Conservation (phyloP, 495 filamentous ascomycete genomes). For the Xylaria nigripes region DNA sequence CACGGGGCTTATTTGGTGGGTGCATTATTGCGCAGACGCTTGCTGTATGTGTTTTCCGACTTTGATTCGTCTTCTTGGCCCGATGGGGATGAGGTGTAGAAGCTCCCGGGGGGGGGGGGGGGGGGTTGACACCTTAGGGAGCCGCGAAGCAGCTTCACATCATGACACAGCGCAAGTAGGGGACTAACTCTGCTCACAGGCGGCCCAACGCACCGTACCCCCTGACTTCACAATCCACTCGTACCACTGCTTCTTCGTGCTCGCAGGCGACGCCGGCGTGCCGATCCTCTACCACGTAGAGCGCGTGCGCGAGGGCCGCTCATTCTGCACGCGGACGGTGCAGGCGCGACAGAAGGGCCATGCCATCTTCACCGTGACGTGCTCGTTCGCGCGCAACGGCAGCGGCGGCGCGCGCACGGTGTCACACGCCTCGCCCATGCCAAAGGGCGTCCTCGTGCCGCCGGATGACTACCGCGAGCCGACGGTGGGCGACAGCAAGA, state of each 20-base stretch:
- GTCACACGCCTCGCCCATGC: constrained; percentile 54
- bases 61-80: neutral
- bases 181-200: constrained; percentile 24
- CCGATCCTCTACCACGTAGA: constrained; percentile 90
- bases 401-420: constrained; percentile 53
- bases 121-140: too few species aligned
- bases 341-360: constrained; percentile 85
- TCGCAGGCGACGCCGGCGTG: constrained; percentile 73
- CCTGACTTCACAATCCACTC: constrained; percentile 74
- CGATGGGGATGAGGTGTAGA: neutral
- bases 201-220: constrained; percentile 80
- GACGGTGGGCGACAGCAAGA: constrained; percentile 17
- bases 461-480: constrained; percentile 34
- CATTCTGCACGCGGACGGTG: constrained; percentile 88
- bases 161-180: too few species aligned
- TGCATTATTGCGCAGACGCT: constrained; percentile 89
- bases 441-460: constrained; percentile 34
- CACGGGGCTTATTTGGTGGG: constrained; percentile 89
- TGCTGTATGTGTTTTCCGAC: constrained; percentile 37
- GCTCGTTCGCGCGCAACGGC: constrained; percentile 72
- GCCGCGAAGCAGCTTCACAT: too few species aligned
- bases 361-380: constrained; percentile 88
- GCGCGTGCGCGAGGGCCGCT: constrained; percentile 80
- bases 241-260: constrained; percentile 99
- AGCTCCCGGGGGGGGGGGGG: too few species aligned